Evolutionary conservation across 192 early-diverging fungal genomes (phyloP).

Genomic region (Globomyces pollinis-pini): DNA sequence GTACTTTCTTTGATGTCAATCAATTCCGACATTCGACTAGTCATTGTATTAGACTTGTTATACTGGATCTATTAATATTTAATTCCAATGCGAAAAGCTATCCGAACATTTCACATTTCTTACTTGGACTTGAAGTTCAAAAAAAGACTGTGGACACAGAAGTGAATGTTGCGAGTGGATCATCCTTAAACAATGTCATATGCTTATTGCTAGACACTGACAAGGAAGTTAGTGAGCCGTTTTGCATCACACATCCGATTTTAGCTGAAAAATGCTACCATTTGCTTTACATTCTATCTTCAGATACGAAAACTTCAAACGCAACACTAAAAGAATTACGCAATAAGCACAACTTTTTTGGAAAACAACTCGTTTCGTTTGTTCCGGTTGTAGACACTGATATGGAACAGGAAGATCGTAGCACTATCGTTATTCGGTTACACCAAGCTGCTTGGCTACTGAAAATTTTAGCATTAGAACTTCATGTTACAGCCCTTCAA

Average conservation of each 20-base stretch:
- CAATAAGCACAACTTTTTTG: slow-evolving; percentile 69
- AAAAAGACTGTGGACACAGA: slow-evolving; percentile 23
- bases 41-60: slow-evolving; percentile 65
- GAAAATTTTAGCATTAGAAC: slow-evolving; percentile 76
- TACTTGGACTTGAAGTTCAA: slow-evolving; percentile 71
- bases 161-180: slow-evolving; percentile 40
- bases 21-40: slow-evolving; percentile 18
- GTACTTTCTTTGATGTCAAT: slow-evolving; percentile 1
- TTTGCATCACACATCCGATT: slow-evolving; percentile 63
- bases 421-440: slow-evolving; percentile 30
- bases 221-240: slow-evolving; percentile 20
- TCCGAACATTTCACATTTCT: slow-evolving; percentile 79
- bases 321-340: slow-evolving; percentile 74
- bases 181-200: too few species aligned
- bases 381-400: not conserved
- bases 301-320: slow-evolving; percentile 56
- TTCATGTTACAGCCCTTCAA: slow-evolving; percentile 54
- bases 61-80: slow-evolving; percentile 75
- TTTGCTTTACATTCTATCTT: slow-evolving; percentile 75
- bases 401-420: not conserved
- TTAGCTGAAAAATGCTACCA: slow-evolving; percentile 84
- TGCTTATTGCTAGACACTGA: too few species aligned
- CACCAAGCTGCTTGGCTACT: slow-evolving; percentile 87
- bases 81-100: slow-evolving; percentile 55
- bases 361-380: slow-evolving; percentile 22